Conservation (phyloP, 345 rosid genomes). For the Laguncularia racemosa region DNA sequence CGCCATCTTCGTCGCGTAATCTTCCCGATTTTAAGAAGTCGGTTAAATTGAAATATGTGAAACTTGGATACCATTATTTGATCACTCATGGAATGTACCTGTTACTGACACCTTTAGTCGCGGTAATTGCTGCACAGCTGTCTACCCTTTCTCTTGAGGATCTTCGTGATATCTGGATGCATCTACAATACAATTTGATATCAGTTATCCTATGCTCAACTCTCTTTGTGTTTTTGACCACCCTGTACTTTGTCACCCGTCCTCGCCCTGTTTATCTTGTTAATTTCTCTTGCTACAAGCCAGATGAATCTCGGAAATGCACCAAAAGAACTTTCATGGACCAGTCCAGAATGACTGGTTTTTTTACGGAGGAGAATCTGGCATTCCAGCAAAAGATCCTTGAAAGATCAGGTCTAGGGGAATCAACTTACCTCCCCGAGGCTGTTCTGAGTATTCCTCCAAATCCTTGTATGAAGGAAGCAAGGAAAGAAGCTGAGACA, state of each 20-base stretch:
- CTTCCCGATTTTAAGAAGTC: conserved; percentile 16
- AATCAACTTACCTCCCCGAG: conserved; percentile 25
- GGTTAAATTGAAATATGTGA: conserved; percentile 12
- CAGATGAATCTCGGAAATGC: conserved; percentile 25
- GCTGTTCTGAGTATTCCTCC: conserved; percentile 25
- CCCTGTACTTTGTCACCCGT: conserved; percentile 13
- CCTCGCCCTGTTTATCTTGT: conserved; percentile 29
- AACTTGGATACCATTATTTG: conserved; percentile 13
- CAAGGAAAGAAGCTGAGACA: conserved; percentile 22
- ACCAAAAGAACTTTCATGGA: conserved; percentile 29
- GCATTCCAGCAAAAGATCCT: conserved; percentile 24
- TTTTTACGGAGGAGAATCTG: conserved; percentile 20
- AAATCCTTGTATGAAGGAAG: conserved; percentile 22
- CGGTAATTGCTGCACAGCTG: conserved; percentile 8
- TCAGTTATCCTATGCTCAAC: conserved; percentile 11
- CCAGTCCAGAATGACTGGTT: conserved; percentile 20
- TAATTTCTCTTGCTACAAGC: conserved; percentile 29
- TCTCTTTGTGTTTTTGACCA: conserved; percentile 10
- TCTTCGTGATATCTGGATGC: conserved; percentile 10
- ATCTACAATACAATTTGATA: conserved; percentile 12
- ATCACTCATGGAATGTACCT: conserved; percentile 15
- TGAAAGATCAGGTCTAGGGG: conserved; percentile 25
- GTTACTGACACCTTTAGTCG: conserved; percentile 10
- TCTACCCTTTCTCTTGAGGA: conserved; percentile 12
- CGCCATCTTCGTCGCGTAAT: conserved; percentile 4